These are phyloP conservation scores for Quercus robur DNA, from an alignment of 306 rosid genomes.

Conservation along the genomic window DNA sequence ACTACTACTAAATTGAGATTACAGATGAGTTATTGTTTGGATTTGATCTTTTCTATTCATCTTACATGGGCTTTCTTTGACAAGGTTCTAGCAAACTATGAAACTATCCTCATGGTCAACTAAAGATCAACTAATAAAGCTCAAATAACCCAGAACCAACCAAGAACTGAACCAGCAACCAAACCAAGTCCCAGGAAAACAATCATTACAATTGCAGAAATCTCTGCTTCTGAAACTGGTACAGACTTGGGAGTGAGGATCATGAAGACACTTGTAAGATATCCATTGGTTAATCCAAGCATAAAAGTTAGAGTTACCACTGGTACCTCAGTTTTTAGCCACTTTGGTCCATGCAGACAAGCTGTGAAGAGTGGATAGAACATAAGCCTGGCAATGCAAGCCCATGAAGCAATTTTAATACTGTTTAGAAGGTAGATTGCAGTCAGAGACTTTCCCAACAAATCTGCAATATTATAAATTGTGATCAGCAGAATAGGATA, in stretches of 20 bases:
- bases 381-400: slow-evolving; percentile 53
- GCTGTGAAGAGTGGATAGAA: slow-evolving; percentile 83
- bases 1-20: too few species aligned
- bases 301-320: slow-evolving; percentile 61
- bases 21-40: too few species aligned
- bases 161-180: slow-evolving; percentile 78
- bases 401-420: slow-evolving; percentile 56
- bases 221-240: slow-evolving; percentile 57
- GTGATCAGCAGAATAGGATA: slow-evolving; percentile 85
- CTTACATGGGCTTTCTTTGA: too few species aligned
- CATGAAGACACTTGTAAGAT: slow-evolving; percentile 82
- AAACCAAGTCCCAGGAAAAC: slow-evolving; percentile 80
- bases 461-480: slow-evolving; percentile 67
- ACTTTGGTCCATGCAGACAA: slow-evolving; percentile 77
- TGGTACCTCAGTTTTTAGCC: slow-evolving; percentile 71
- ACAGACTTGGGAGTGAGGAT: slow-evolving; percentile 67
- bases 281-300: slow-evolving; percentile 86
- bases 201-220: slow-evolving; percentile 78
- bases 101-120: not conserved
- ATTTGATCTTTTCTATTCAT: too few species aligned
- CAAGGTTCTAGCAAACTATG: slow-evolving; percentile 6
- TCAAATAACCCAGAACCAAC: slow-evolving; percentile 88
- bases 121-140: not conserved
- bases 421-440: slow-evolving; percentile 59
- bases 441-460: slow-evolving; percentile 74